These are phyloP conservation scores for Cystobasidiopsis lactophilus DNA, from an alignment of 768 basidiomycete genomes.

Conservation along the genomic window DNA sequence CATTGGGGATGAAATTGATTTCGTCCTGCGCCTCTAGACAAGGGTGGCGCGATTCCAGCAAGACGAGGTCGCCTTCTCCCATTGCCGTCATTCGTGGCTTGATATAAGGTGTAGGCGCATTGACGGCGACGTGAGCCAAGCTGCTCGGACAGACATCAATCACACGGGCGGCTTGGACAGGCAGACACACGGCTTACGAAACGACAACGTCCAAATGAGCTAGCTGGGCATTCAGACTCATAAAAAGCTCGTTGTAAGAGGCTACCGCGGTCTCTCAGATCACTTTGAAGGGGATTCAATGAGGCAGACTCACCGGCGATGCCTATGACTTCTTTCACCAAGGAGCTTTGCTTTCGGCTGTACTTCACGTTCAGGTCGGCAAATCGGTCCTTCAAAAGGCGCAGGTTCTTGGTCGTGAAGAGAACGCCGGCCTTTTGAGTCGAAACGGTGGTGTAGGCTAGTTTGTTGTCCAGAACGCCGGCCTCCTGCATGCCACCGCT, in stretches of 20 bases:
- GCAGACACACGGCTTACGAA: conserved; percentile 33
- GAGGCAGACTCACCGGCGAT: conserved; percentile 49
- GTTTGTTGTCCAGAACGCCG: conserved; percentile 39
- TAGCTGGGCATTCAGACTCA: conserved; percentile 55
- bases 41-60: conserved; percentile 78
- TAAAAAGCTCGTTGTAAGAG: conserved; percentile 73
- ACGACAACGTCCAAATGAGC: conserved; percentile 80
- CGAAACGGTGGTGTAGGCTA: conserved; percentile 58
- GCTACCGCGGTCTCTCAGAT: conserved; percentile 33
- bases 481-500: conserved; percentile 40
- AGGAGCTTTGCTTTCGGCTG: conserved; percentile 45
- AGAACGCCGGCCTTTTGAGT: conserved; percentile 68
- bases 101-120: conserved; percentile 67
- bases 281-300: background rate
- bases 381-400: conserved; percentile 48
- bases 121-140: conserved; percentile 74
- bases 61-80: conserved; percentile 55
- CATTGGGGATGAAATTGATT: conserved; percentile 82
- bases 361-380: conserved; percentile 47
- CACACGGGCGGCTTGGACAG: background rate
- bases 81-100: conserved; percentile 60
- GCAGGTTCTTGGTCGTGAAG: conserved; percentile 62
- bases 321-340: conserved; percentile 78
- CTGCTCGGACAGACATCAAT: conserved; percentile 32
- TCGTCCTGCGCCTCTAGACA: conserved; percentile 93